These are phyloP conservation scores for Desmodesmus armatus DNA, from an alignment of 139 green algal species.

Conservation along the genomic window DNA sequence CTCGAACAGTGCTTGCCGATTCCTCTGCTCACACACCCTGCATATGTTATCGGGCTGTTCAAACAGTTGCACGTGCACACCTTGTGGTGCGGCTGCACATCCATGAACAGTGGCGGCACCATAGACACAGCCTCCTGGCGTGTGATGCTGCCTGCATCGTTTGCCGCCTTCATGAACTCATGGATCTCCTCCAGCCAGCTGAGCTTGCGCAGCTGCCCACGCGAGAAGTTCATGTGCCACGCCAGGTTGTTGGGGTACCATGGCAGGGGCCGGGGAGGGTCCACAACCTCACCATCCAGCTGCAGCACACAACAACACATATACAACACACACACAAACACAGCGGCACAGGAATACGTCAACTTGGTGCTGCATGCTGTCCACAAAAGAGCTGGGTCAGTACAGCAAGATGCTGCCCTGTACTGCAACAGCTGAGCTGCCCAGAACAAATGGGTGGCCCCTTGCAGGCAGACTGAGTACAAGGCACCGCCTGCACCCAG, in stretches of 20 bases:
- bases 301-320: constrained; percentile 4
- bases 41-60: too few species aligned
- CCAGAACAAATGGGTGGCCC: too few species aligned
- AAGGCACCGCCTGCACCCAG: too few species aligned
- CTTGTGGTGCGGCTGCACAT: constrained; percentile 92
- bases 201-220: constrained; percentile 88
- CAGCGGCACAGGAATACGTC: neutral
- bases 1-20: too few species aligned
- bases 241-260: constrained; percentile 97
- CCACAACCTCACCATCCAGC: constrained; percentile 58
- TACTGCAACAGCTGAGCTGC: neutral
- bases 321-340: neutral
- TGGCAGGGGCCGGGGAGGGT: constrained; percentile 76
- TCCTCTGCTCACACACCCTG: too few species aligned
- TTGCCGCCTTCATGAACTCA: constrained; percentile 78
- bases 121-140: constrained; percentile 99
- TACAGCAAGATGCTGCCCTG: neutral
- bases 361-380: neutral
- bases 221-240: constrained; percentile 93
- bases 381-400: neutral
- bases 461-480: too few species aligned
- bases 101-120: constrained; percentile 97
- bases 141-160: constrained; percentile 93
- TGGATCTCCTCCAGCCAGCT: constrained; percentile 78
- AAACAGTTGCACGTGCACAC: too few species aligned